Evolutionary conservation across 176 grass and related monocot species (phyloP).

Genomic region (Poa pratensis): DNA sequence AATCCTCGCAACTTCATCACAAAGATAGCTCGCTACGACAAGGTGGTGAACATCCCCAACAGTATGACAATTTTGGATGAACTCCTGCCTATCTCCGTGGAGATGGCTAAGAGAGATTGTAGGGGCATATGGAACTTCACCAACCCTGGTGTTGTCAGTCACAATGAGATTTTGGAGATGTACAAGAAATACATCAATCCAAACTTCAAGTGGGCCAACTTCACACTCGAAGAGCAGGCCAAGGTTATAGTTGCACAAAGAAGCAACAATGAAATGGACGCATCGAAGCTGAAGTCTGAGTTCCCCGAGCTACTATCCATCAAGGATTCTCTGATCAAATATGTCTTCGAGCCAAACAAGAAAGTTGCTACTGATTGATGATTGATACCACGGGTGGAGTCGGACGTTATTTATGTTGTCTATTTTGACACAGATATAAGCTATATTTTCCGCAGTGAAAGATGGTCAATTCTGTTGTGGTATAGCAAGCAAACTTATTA

Average conservation of each 20-base stretch:
- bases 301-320: constrained; percentile 73
- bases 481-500: no score
- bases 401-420: no score
- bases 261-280: constrained; percentile 89
- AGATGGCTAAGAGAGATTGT: constrained; percentile 69
- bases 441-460: no score
- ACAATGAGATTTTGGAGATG: constrained; percentile 78
- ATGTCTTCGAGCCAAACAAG: constrained; percentile 83
- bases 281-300: constrained; percentile 68
- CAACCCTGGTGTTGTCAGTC: constrained; percentile 63
- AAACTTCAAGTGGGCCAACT: constrained; percentile 62
- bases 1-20: constrained; percentile 76
- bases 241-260: constrained; percentile 79
- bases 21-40: constrained; percentile 64
- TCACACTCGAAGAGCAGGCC: constrained; percentile 81
- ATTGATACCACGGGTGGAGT: no score
- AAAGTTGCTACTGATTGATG: constrained; percentile 32
- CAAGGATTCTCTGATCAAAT: constrained; percentile 74
- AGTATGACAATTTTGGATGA: constrained; percentile 74
- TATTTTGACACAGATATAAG: no score
- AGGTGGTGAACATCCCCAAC: constrained; percentile 75
- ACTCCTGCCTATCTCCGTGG: constrained; percentile 63
- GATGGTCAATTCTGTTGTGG: no score
- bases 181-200: constrained; percentile 62
- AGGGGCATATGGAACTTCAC: constrained; percentile 72